Evolutionary conservation across 2,329 filamentous ascomycete species (phyloP), one percentile per base, ranked within the genome.

Genomic region (Aspergillus glaucus): DNA sequence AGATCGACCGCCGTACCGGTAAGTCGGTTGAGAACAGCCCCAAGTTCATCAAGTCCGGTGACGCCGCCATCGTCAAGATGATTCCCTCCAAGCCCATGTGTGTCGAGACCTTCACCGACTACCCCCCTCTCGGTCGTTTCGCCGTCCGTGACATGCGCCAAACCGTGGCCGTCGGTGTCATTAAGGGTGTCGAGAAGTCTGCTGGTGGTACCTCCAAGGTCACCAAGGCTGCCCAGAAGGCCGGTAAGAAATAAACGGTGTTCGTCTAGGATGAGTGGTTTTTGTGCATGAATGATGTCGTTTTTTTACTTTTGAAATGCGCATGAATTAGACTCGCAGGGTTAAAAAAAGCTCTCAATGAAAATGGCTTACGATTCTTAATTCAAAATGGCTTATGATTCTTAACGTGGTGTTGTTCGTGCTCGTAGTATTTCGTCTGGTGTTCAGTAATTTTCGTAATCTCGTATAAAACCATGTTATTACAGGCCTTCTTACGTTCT

Each of bases 31-130:
- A 98, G 80, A 72, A 80, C 75, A 74, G 72, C 71, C 93, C 93
- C 79, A 98, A 98, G 87, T 97, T 96, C 86, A 91, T 98, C 88
- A 98, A 98, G 90, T 96, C 92, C 71, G 93, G 93, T 87, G 93
- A 98, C 77, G 92, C 93, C 65, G 92, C 92, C 77, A 98, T 98
- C 80, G 93, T 98, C 82, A 97, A 96, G 90, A 97, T 98, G 93
- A 74, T 96, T 83, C 93, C 93, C 75, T 96, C 92, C 82, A 98
- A 98, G 91, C 93, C 93, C 75, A 98, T 98, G 93, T 98, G 93
- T 79, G 93, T 98, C 78, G 93, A 98, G 89, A 81, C 93, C 68
- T 98, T 97, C 90, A 96, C 91, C 70, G 90, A 96, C 74, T 98
- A 97, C 84, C 92, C 93, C 71, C 93, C 93, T 77, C 90, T 98